Base-by-base conservation (phyloP, 352 stramenopile species). In the Discostella stelligera region DNA sequence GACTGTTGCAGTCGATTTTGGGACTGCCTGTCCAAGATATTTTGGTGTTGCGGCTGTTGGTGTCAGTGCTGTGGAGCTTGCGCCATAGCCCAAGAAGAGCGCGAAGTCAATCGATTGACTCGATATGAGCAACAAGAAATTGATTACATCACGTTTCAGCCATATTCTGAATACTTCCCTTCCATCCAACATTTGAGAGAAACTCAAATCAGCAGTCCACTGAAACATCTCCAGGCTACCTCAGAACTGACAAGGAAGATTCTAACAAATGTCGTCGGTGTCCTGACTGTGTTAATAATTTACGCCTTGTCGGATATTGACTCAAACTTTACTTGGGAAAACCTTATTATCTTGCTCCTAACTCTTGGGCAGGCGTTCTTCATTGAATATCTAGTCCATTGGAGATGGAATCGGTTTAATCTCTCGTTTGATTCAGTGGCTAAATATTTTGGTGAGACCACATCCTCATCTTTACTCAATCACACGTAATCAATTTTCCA, bases 101-200 rank as follows among this genome's bases (percentile, higher is more conserved):
- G 86, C 25, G 84, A 93, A 59, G 53, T 93, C 1, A 77, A 90
- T 67, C 48, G 59, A 46, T 52, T 91, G 3, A 83, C 76, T 37
- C 65, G 73, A 11, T 60, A 83, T 32, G 62, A 66, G n/a, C 55
- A 83, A 49, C 70, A 77, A 3, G 80, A 69, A n/a, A 69, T 91
- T 32, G 88, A 93, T 59, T 93, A 91, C 56, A 69, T 93, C 13
- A 90, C 88, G 0, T 91, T 91, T 79, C 79, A 93, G 69, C 78
- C 84, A 3, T 83, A 79, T 52, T 50, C 85, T 61, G 79, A 90
- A 25, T 93, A 91, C 67, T 89, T 83, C 58, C 77, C 76, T 27
- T 50, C 62, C 0, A 90, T 91, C 49, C 75, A 88, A 61, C 16
- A 65, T 55, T 21, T 83, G 55, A 48, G 54, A 32, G 58, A 75